phyloP scores from a whole-genome alignment of 441 rosid genomes.

The Erysimum cheiri region DNA sequence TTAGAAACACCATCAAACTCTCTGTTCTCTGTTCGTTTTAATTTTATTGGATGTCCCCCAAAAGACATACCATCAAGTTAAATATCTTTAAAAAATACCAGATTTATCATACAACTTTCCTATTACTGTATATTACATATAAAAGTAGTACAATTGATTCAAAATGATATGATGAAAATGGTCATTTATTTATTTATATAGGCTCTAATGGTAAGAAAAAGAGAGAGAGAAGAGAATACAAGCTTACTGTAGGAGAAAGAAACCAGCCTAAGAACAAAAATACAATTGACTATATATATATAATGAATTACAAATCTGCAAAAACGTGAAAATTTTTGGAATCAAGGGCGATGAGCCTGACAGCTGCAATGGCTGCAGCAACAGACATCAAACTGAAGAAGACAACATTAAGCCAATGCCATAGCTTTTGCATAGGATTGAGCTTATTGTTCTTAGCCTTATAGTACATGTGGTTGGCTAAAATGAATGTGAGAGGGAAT shows the following conservation, averaged over 20 bases:
- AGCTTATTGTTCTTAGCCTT: constrained; percentile 62
- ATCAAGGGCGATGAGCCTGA: constrained; percentile 75
- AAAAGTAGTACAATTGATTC: not conserved
- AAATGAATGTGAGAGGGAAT: constrained; percentile 88
- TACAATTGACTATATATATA: constrained; percentile 22
- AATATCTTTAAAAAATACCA: not conserved
- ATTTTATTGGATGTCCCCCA: too few relatives aligned
- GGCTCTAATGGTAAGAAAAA: not conserved
- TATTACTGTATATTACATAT: too few relatives aligned
- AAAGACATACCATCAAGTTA: not conserved
- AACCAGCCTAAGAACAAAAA: constrained; percentile 23
- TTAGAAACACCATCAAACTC: not conserved
- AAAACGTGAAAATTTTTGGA: constrained; percentile 80
- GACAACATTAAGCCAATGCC: constrained; percentile 90
- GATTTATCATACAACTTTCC: not conserved
- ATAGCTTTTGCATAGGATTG: constrained; percentile 52
- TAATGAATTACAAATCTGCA: constrained; percentile 67
- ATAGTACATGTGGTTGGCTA: constrained; percentile 89
- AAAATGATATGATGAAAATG: not conserved
- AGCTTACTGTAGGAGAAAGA: constrained; percentile 18
- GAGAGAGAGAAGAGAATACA: not conserved
- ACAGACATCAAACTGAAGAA: constrained; percentile 69
- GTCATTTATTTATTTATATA: not conserved
- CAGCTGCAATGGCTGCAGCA: constrained; percentile 72
- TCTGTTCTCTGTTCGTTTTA: too few relatives aligned